Evolutionary conservation across 345 rosid genomes (phyloP).

Genomic region (Eucalyptus marginata): DNA sequence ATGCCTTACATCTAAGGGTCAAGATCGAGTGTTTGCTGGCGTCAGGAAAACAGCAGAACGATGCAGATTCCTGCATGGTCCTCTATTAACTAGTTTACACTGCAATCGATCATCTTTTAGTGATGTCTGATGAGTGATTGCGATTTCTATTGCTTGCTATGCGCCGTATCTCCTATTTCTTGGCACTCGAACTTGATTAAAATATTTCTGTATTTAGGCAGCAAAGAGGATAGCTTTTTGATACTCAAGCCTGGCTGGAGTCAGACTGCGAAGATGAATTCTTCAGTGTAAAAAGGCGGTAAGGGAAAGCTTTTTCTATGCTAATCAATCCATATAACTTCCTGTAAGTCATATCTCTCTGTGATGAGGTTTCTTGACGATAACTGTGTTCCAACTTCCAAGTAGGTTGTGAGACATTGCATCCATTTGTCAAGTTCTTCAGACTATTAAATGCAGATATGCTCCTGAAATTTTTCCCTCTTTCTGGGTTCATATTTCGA

Average conservation of each 20-base stretch:
- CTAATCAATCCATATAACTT: background rate
- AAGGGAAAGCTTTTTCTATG: background rate
- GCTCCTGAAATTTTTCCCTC: background rate
- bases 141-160: background rate
- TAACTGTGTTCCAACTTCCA: background rate
- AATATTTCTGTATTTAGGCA: conserved; percentile 22
- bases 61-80: background rate
- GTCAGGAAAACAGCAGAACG: background rate
- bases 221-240: conserved; percentile 78
- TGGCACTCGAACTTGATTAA: background rate
- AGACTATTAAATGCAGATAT: background rate
- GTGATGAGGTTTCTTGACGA: background rate
- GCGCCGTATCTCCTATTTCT: background rate
- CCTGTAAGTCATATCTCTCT: background rate
- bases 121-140: background rate
- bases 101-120: background rate
- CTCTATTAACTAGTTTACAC: background rate
- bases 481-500: background rate
- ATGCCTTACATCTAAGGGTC: background rate
- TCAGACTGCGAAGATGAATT: conserved; percentile 92
- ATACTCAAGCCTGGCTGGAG: conserved; percentile 65
- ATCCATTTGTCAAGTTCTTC: background rate
- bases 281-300: conserved; percentile 90
- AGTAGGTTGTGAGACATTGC: background rate
- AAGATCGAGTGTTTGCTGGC: background rate